phyloP scores from a whole-genome alignment of 352 stramenopile genomes.

The Phytophthora pini region DNA sequence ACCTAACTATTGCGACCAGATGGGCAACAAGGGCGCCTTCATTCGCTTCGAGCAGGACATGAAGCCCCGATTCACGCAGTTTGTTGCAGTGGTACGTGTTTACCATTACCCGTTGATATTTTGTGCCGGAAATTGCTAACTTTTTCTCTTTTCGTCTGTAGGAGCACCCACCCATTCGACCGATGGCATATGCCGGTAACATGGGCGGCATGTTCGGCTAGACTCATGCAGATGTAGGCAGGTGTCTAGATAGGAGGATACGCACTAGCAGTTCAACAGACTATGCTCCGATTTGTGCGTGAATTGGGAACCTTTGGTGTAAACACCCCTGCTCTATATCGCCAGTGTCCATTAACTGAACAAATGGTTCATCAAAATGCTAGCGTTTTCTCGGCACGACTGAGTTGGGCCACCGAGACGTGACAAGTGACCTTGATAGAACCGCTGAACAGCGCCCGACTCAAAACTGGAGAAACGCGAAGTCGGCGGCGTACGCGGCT shows the following conservation, averaged over 20 bases:
- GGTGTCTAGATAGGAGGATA: slow-evolving; percentile 35
- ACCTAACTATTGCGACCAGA: slow-evolving; percentile 99
- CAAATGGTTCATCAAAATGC: slow-evolving; percentile 40
- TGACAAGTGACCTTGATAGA: slow-evolving; percentile 44
- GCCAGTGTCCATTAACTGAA: slow-evolving; percentile 25
- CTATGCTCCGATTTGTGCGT: slow-evolving; percentile 15
- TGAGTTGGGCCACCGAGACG: slow-evolving; percentile 17
- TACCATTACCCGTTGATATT: neutral
- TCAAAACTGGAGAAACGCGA: slow-evolving; percentile 45
- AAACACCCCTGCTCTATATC: slow-evolving; percentile 13
- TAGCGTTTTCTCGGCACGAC: slow-evolving; percentile 35
- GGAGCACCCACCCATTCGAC: slow-evolving; percentile 89
- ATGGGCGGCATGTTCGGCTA: slow-evolving; percentile 92
- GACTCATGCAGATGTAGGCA: slow-evolving; percentile 30
- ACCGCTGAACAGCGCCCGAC: slow-evolving; percentile 34
- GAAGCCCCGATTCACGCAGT: slow-evolving; percentile 97
- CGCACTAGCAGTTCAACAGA: slow-evolving; percentile 23
- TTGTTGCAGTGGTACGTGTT: slow-evolving; percentile 88
- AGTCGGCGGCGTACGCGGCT: slow-evolving; percentile 52
- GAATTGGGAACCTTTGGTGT: slow-evolving; percentile 1
- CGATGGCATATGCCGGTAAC: slow-evolving; percentile 91
- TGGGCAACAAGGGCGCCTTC: slow-evolving; percentile 99
- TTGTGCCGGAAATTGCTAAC: neutral
- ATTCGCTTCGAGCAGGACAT: slow-evolving; percentile 97
- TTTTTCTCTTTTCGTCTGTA: slow-evolving; percentile 24